Evolutionary conservation across 352 stramenopile genomes (phyloP), one percentile per base, ranked within the genome.

Genomic region (Phytophthora macrochlamydospora): DNA sequence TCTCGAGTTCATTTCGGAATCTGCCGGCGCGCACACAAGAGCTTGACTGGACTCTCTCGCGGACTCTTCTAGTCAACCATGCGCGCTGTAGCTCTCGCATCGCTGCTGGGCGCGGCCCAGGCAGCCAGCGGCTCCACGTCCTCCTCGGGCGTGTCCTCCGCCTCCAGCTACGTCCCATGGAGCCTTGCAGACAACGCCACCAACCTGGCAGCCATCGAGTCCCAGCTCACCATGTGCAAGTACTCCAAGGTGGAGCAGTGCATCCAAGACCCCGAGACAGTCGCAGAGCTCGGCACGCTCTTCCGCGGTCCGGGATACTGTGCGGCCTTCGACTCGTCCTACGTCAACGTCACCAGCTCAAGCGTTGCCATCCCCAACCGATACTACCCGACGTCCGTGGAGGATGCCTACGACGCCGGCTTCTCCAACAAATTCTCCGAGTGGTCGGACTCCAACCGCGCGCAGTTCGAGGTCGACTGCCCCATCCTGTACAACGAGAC

Each of bases 361-460:
- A 64, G 44, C 11, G 62, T 65, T 5, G 77, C 81, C 9, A 56
- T 79, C 31, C 81, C 81, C n/a, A 87, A 86, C 33, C 72, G 70
- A 28, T 90, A 90, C 62, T 69, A 76, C 24, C 81, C 81, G 8
- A 87, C 68, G 33, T 85, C 68, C 14, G 76, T 76, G 7, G 60
- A 83, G 56, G 75, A 76, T 51, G 81, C 79, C 4, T 76, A 86
- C 43, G 65, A 71, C 40, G 66, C 60, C 0, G 79, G 79, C 33
- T 81, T 85, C 38, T 69, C 62, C 43, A 90, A 89, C 63, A 83
- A 85, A 52, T 89, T 90, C 51, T 86, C 81, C 24, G 75, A 85
- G 60, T 90, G 81, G 81, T 76, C 67, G 11, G 67, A 70, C 35
- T 48, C 58, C 6, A 89, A 87, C 60, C 81, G 76, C 32, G 73